Base-by-base conservation (phyloP, 2,329 filamentous ascomycete species). In the Aspergillus nomiae region DNA sequence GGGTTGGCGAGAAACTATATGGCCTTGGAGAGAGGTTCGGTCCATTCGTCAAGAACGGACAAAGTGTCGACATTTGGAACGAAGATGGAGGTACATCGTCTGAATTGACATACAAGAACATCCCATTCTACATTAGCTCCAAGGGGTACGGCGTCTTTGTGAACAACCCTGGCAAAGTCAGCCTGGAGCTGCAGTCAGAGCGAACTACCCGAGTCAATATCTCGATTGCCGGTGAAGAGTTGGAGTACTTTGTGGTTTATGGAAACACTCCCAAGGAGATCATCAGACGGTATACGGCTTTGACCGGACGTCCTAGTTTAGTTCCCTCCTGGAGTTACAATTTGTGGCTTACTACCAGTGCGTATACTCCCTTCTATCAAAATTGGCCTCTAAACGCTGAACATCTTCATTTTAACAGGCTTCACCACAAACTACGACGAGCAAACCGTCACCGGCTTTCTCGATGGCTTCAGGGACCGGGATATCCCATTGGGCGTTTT, bases 91-190 rank as follows among this genome's bases (percentile, higher is more conserved):
- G 78, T 3, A 80, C 78, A 24, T 76, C 74, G 4, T 78, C 77
- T 1, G 77, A 79, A 55, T 65, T 77, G 55, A 73, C 77, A 7
- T 79, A 79, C 62, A 79, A 79, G 66, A 80, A 79, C 43, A 77
- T 79, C 43, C 77, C 77, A 0, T 78, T 80, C 63, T 79, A 78
- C 48, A 70, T 80, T 46, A 78, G 74, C 24, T 90, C 87, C 14
- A 83, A 85, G n/a, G 90, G 90, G 0, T 94, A 93, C 73, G 91
- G 91, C 24, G 82, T 93, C 36, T 92, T 93, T 72, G 86, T 93
- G 63, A 90, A 92, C 72, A 86, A 87, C 7, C 83, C 89, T 0
- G 89, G 89, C 26, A 85, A 84, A 53, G 86, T 92, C 7, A 90
- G 91, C 61, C 80, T 92, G 11, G 90, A 92, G 74, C 83, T 93